Evolutionary conservation across 345 rosid genomes (phyloP).

Genomic region (Brassica cretica): DNA sequence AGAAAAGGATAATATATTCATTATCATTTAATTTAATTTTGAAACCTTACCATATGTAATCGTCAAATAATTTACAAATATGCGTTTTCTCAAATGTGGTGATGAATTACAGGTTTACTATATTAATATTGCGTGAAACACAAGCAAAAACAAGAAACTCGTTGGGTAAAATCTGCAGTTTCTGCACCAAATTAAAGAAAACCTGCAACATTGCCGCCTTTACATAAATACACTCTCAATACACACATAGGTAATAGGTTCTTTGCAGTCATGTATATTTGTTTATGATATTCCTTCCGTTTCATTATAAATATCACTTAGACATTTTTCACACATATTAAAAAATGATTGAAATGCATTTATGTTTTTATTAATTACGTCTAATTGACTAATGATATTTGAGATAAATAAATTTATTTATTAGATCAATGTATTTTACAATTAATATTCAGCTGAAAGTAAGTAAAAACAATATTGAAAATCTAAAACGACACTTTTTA

Average conservation of each 20-base stretch:
- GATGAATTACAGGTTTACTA: background rate
- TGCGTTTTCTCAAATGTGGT: background rate
- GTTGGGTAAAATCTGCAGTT: conserved; percentile 42
- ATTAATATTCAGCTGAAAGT: no score
- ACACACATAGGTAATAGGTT: conserved; percentile 4
- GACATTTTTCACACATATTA: no score
- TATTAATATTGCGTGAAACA: conserved; percentile 31
- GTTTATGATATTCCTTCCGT: background rate
- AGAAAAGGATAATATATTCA: background rate
- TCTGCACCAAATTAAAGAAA: conserved; percentile 39
- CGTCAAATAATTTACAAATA: background rate
- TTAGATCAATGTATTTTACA: no score
- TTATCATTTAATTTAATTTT: background rate
- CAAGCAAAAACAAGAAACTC: conserved; percentile 29
- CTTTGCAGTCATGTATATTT: background rate
- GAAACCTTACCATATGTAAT: background rate
- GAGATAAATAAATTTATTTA: no score
- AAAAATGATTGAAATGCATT: no score
- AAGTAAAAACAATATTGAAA: no score
- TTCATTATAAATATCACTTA: no score
- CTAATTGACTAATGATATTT: no score
- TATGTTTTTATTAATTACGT: no score
- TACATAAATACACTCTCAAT: conserved; percentile 26
- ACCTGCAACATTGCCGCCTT: conserved; percentile 42
- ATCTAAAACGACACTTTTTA: no score